Percentiles rank a stretch among this genome's conserved stretches.
phyloP scores from a whole-genome alignment of 768 basidiomycete species.

The Boletus reticuloceps region DNA sequence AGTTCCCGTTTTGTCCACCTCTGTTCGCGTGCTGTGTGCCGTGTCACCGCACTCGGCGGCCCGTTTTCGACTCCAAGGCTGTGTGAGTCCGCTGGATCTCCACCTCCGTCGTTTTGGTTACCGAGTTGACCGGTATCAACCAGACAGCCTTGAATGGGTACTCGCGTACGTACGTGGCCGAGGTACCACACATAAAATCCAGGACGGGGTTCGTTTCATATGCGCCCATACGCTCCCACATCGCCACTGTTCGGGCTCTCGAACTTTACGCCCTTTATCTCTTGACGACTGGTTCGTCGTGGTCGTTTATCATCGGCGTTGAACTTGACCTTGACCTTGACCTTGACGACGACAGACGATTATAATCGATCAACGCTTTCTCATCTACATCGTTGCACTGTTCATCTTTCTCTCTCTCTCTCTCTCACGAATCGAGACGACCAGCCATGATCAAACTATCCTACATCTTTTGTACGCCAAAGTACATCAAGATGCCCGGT shows the following conservation, averaged over 20 bases:
- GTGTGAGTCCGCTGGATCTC: not conserved
- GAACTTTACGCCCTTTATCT: too few species aligned
- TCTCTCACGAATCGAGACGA: too few species aligned
- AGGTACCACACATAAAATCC: not conserved
- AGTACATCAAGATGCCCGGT: conserved; percentile 49
- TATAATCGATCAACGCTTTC: too few species aligned
- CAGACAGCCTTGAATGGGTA: not conserved
- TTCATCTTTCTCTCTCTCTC: not conserved
- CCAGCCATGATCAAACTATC: conserved; percentile 42
- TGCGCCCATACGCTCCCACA: conserved; percentile 8
- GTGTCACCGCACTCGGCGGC: not conserved
- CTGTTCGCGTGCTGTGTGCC: not conserved
- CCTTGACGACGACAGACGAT: not conserved
- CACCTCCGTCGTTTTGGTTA: conserved; percentile 13
- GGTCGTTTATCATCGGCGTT: not conserved
- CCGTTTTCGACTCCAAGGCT: not conserved
- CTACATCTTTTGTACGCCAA: conserved; percentile 52
- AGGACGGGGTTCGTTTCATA: conserved; percentile 1
- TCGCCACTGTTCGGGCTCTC: not conserved
- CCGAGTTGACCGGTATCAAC: not conserved
- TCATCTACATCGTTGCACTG: too few species aligned
- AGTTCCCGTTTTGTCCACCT: conserved; percentile 1
- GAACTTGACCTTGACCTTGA: not conserved
- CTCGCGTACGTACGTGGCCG: conserved; percentile 3
- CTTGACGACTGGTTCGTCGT: not conserved